These are phyloP conservation scores for Platanthera zijinensis DNA, from an alignment of 106 monocot genomes.

Conservation along the genomic window DNA sequence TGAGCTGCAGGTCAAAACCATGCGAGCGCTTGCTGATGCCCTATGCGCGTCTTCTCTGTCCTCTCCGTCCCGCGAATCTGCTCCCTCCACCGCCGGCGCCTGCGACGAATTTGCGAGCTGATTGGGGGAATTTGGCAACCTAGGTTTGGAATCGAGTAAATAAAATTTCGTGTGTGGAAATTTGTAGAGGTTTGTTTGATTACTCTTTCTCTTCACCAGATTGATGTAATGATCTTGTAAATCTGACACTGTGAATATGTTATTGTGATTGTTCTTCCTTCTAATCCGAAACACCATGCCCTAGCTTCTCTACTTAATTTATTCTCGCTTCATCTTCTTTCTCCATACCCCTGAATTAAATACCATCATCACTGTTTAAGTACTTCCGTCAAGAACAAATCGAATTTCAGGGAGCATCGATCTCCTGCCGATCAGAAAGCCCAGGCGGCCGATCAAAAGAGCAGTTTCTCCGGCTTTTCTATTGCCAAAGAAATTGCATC, in stretches of 20 bases:
- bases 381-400: too few species aligned
- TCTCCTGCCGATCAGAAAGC: too few species aligned
- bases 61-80: not conserved
- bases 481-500: too few species aligned
- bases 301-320: not conserved
- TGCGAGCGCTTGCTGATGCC: conserved; percentile 61
- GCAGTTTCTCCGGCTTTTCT: too few species aligned
- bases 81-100: not conserved
- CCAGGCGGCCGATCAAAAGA: too few species aligned
- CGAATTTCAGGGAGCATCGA: too few species aligned
- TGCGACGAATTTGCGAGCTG: not conserved
- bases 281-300: not conserved
- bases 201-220: not conserved
- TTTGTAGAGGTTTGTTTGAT: not conserved
- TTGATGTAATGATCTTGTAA: conserved; percentile 9
- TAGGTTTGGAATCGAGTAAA: not conserved
- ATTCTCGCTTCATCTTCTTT: too few species aligned
- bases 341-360: too few species aligned
- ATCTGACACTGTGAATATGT: conserved; percentile 8
- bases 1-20: conserved; percentile 83
- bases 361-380: too few species aligned
- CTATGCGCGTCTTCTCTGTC: conserved; percentile 24
- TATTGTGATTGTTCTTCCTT: conserved; percentile 8
- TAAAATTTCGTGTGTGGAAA: not conserved
- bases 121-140: not conserved